Base-by-base conservation (phyloP, 2,329 filamentous ascomycete genomes). In the Cercospora zeae-maydis region DNA sequence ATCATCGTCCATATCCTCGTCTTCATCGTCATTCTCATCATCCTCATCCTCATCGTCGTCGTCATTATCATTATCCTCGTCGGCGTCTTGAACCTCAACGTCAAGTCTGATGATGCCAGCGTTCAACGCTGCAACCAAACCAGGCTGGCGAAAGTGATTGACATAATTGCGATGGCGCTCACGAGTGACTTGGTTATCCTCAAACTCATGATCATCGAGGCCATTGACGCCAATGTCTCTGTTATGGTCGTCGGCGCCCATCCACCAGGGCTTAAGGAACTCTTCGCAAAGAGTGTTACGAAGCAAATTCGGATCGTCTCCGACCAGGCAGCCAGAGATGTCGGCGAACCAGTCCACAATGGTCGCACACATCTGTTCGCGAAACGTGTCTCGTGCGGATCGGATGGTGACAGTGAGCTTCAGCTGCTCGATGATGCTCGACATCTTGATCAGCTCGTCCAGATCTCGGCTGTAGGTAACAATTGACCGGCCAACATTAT, bases 331-430 rank as follows among this genome's bases (percentile, higher is more conserved):
- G 31, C 92, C 92, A 7, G 92, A 86, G 71, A 99, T 96, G 76
- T 99, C 96, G 58, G 88, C 85, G 19, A 99, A 83, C 96, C 96
- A 99, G 71, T 97, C 93, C 59, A 99, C 89, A 65, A 99, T 93
- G 14, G 92, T 92, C n/a, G 91, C 92, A 71, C 93, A 97, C 96
- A 99, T 99, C 75, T 98, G 91, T 75, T 99, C 95, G 63, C 95
- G 86, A 78, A 98, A 99, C 0, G 92, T 98, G 77, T 99, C 95
- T 70, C 96, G 86, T 4, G 95, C 87, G 9, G 93, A 96, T 49
- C 95, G 87, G 65, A 99, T 92, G 0, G 95, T 99, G 54, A 97
- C 92, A 0, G 95, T 98, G 62, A 99, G 87, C 74, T 96, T 93
- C 76, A 99, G 97, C 64, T 96, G 88, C 77, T 99, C 95, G 67